These are phyloP conservation scores for Daldinia childiae DNA, from an alignment of 495 filamentous ascomycete genomes.

Conservation along the genomic window DNA sequence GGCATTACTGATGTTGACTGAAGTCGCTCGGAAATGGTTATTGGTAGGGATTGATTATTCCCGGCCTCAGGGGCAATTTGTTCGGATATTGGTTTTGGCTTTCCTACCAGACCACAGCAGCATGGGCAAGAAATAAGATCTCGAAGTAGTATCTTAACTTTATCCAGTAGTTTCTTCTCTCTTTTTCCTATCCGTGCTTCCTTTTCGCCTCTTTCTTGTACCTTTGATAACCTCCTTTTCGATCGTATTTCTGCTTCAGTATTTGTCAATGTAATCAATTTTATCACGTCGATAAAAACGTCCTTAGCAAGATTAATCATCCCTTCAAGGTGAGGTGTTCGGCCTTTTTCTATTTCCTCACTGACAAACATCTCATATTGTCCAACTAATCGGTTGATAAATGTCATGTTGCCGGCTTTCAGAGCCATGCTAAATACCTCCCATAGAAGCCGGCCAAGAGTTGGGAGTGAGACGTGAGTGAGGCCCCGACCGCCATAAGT, in stretches of 20 bases:
- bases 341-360: background rate
- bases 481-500: too few species aligned
- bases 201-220: background rate
- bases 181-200: background rate
- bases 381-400: background rate
- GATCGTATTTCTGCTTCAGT: background rate
- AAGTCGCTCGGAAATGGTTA: background rate
- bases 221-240: background rate
- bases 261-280: background rate
- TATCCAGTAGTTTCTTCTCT: background rate
- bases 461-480: background rate
- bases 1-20: background rate
- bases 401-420: too few species aligned
- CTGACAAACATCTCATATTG: background rate
- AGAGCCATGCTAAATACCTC: background rate
- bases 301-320: background rate
- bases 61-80: background rate
- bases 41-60: background rate
- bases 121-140: background rate
- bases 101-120: background rate
- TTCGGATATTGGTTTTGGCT: background rate
- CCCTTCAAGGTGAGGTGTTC: background rate
- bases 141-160: background rate
- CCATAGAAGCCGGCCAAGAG: background rate
- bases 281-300: conserved; percentile 3